Conservation (phyloP, 108 stramenopile species). For the Nitzschia sp. region DNA sequence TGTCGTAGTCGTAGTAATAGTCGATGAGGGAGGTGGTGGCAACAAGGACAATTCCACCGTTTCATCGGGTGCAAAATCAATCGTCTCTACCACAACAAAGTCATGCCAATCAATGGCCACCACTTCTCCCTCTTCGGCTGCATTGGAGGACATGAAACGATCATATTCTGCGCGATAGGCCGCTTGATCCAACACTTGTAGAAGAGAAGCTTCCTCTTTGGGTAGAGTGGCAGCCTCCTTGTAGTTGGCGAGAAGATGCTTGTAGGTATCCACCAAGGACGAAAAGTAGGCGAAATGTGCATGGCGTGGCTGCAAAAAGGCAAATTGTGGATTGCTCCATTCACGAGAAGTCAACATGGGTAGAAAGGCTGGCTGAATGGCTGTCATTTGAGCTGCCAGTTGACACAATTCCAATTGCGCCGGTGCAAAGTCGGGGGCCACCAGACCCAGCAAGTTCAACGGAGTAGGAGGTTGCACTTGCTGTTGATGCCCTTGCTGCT, state of each 20-base stretch:
- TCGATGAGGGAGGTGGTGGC: slow-evolving; percentile 74
- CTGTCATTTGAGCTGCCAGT: slow-evolving; percentile 96
- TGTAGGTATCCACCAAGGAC: slow-evolving; percentile 93
- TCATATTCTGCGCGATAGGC: slow-evolving; percentile 83
- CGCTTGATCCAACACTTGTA: slow-evolving; percentile 54
- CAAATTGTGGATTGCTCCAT: slow-evolving; percentile 87
- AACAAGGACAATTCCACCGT: slow-evolving; percentile 51
- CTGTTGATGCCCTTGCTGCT: too few species aligned
- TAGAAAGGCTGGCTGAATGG: slow-evolving; percentile 82
- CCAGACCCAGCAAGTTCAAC: slow-evolving; percentile 70
- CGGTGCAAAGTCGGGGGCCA: slow-evolving; percentile 76
- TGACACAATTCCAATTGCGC: slow-evolving; percentile 88
- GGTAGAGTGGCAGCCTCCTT: neutral
- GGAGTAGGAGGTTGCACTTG: slow-evolving; percentile 63
- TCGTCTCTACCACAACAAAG: slow-evolving; percentile 97
- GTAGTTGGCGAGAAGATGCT: slow-evolving; percentile 11
- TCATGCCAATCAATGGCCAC: slow-evolving; percentile 95
- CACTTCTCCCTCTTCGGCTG: slow-evolving; percentile 57
- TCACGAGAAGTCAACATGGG: slow-evolving; percentile 74
- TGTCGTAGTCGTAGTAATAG: neutral
- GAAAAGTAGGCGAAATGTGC: slow-evolving; percentile 94
- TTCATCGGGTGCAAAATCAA: slow-evolving; percentile 91
- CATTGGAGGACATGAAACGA: slow-evolving; percentile 65
- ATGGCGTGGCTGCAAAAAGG: slow-evolving; percentile 93
- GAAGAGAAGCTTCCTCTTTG: slow-evolving; percentile 8